These are phyloP conservation scores for Cutaneotrichosporon sp. DNA, from an alignment of 1,284 basidiomycete genomes.

Conservation along the genomic window DNA sequence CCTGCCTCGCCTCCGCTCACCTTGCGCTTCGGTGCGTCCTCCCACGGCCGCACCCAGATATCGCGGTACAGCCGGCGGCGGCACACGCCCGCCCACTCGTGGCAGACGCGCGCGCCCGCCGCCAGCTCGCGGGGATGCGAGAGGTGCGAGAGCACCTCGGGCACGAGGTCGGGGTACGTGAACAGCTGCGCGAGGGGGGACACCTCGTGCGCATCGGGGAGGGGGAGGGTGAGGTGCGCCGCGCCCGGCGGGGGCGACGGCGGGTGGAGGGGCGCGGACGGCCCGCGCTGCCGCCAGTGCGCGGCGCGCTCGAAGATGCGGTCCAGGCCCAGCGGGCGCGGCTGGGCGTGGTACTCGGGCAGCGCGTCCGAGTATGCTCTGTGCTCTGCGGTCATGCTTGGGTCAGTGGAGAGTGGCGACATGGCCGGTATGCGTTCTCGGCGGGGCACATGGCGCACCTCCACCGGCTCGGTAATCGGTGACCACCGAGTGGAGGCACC, in stretches of 20 bases:
- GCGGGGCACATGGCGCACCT: neutral
- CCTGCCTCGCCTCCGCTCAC: constrained; percentile 12
- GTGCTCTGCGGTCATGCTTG: constrained; percentile 13
- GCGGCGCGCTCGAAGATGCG: constrained; percentile 39
- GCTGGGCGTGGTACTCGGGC: constrained; percentile 19
- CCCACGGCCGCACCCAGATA: constrained; percentile 53
- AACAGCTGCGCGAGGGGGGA: constrained; percentile 39
- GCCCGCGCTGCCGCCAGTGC: constrained; percentile 21
- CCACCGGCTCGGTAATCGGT: neutral
- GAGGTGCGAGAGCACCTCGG: constrained; percentile 39
- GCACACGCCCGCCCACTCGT: constrained; percentile 33
- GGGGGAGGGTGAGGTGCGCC: constrained; percentile 33
- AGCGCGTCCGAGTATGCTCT: neutral
- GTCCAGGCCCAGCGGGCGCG: constrained; percentile 38
- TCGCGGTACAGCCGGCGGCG: constrained; percentile 42
- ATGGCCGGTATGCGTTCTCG: neutral
- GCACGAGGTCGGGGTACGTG: constrained; percentile 41
- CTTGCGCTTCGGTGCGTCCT: constrained; percentile 33
- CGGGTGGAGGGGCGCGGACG: constrained; percentile 23
- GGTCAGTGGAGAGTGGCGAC: neutral
- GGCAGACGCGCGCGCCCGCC: constrained; percentile 35
- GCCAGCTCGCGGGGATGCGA: constrained; percentile 42
- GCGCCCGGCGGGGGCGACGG: constrained; percentile 30
- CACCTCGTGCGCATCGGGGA: constrained; percentile 10
- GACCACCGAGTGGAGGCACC: constrained; percentile 2